Percentiles rank a stretch among this genome's conserved stretches.
These are phyloP conservation scores for Agaricus subrufescens DNA, from an alignment of 768 basidiomycete species.

Conservation along the genomic window DNA sequence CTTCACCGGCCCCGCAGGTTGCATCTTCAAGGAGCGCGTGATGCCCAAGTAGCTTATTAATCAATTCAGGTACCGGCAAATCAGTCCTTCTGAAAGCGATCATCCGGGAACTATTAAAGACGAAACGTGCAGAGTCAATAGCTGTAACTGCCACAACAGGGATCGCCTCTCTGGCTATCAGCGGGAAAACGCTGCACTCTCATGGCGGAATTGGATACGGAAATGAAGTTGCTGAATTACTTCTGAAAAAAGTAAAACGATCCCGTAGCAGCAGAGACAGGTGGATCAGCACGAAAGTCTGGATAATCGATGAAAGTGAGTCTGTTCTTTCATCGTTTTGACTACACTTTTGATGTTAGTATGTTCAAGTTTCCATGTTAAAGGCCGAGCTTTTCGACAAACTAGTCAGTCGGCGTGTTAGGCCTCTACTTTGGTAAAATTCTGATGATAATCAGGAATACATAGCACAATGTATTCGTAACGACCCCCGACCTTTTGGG, in stretches of 20 bases:
- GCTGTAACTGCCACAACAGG: conserved; percentile 67
- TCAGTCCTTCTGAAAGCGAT: conserved; percentile 65
- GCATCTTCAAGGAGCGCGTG: background rate
- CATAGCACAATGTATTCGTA: conserved; percentile 37
- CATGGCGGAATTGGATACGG: conserved; percentile 64
- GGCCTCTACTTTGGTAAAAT: conserved; percentile 11
- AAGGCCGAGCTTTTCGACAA: conserved; percentile 70
- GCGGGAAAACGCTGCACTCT: conserved; percentile 63
- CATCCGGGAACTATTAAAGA: conserved; percentile 36
- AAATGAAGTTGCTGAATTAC: conserved; percentile 36
- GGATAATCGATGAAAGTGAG: conserved; percentile 72
- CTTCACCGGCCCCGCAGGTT: conserved; percentile 75
- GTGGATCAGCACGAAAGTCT: conserved; percentile 48
- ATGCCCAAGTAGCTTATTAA: background rate
- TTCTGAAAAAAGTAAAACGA: conserved; percentile 31
- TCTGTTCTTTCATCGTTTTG: conserved; percentile 12
- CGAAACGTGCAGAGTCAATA: conserved; percentile 19
- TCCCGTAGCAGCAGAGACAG: conserved; percentile 22
- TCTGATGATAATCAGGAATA: conserved; percentile 30
- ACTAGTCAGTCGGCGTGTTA: conserved; percentile 33
- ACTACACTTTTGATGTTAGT: background rate
- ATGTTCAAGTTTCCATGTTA: conserved; percentile 62
- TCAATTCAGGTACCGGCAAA: conserved; percentile 58
- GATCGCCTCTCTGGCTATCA: conserved; percentile 67
- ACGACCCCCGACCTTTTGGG: conserved; percentile 48